Base-by-base conservation (phyloP, 805 yeast species). In the Candida golubevii region DNA sequence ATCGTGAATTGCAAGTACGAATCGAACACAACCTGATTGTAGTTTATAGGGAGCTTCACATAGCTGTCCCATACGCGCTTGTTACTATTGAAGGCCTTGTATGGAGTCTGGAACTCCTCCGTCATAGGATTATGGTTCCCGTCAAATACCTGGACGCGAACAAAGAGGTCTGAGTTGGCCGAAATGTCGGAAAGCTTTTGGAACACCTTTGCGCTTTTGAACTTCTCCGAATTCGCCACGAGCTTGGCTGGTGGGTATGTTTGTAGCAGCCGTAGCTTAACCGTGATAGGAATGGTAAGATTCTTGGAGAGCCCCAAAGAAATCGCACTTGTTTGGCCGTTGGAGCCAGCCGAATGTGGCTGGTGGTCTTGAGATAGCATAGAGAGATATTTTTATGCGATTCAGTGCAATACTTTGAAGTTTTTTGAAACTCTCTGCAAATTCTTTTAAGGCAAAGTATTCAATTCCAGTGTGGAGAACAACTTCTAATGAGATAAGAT, bases 11-110 rank as follows among this genome's bases (percentile, higher is more conserved):
- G 75, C 13, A 90, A 60, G 49, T 71, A 75, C 5, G 93, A 64
- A 34, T 78, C 75, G 32, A 80, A 59, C 2, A 87, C 83, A n/a
- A 91, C 61, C 56, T 88, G 93, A 42, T 77, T 76, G 51, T 85
- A 79, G 42, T 74, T 71, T 2, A 90, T 75, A 0, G 97, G 91
- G 38, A 93, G 61, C 37, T 77, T 74, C 15, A 88, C 62, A 85
- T 88, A 83, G 47, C 80, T 79, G 53, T 83, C 77, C 90, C 93
- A 88, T 60, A 75, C 57, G 75, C 76, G 29, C 39, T 58, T 60
- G 39, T 61, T 65, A 37, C 55, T 58, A 38, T 60, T 51, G 42
- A 71, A 70, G 9, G 60, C 42, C 42, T 58, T 60, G 49, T 66
- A 69, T 8, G 64, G 59, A 7, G 75, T 65, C 48, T 67, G 74